Percentiles rank a stretch among this genome's conserved stretches.
Conservation (phyloP, 2,329 filamentous ascomycete genomes). For the Moelleriella libera region DNA sequence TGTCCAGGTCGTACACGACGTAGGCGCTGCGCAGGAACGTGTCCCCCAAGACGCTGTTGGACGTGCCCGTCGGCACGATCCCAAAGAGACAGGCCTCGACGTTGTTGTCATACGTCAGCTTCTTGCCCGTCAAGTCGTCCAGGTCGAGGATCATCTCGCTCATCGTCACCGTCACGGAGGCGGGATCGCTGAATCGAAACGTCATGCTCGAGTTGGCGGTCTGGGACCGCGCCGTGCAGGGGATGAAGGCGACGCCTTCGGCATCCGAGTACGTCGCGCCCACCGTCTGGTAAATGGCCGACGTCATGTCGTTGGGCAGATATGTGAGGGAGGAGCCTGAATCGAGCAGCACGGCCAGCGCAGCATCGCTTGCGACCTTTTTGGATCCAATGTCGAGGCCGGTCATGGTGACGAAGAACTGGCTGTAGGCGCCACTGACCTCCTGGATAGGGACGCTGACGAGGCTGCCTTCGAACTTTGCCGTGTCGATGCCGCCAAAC, state of each 20-base stretch:
- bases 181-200: slow-evolving; percentile 37
- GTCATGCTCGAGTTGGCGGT: slow-evolving; percentile 26
- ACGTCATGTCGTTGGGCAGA: slow-evolving; percentile 41
- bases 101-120: slow-evolving; percentile 38
- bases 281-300: slow-evolving; percentile 42
- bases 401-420: slow-evolving; percentile 59
- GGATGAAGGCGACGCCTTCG: slow-evolving; percentile 44
- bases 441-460: slow-evolving; percentile 53
- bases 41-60: slow-evolving; percentile 54
- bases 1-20: slow-evolving; percentile 59
- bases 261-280: slow-evolving; percentile 41
- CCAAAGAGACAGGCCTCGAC: slow-evolving; percentile 51
- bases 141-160: slow-evolving; percentile 45
- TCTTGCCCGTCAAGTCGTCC: slow-evolving; percentile 27
- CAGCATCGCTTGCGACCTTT: slow-evolving; percentile 29
- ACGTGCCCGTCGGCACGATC: slow-evolving; percentile 40
- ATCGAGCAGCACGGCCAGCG: slow-evolving; percentile 54
- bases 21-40: slow-evolving; percentile 65
- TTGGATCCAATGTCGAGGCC: slow-evolving; percentile 30
- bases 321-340: slow-evolving; percentile 56
- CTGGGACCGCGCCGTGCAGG: slow-evolving; percentile 34
- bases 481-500: slow-evolving; percentile 61
- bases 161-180: slow-evolving; percentile 38
- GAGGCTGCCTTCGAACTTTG: slow-evolving; percentile 47
- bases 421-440: slow-evolving; percentile 33